Base-by-base conservation (phyloP, 352 stramenopile species). In the Globisporangium nagaii region DNA sequence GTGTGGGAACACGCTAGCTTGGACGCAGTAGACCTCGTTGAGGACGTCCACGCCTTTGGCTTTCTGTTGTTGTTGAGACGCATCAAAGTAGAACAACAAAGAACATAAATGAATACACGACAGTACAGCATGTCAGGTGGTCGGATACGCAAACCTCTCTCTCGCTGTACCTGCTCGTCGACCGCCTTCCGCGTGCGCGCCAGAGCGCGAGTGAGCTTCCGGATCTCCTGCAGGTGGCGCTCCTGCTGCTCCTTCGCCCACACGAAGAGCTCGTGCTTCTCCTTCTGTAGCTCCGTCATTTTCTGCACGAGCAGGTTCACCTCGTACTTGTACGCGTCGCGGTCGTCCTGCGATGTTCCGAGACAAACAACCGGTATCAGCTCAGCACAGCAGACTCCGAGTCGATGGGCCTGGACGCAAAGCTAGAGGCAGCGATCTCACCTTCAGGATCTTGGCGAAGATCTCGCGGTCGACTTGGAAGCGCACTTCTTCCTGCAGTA, bases 391-490 rank as follows among this genome's bases (percentile, higher is more conserved):
- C 24, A 24, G 8, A n/a, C n/a, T n/a, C n/a, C n/a, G n/a, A n/a
- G n/a, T 12, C 4, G 7, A 41, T 27, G 37, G 19, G 9, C 48
- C 1, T 30, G 5, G 15, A 32, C 47, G 19, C 41, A 30, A 6
- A 22, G 2, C 6, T 28, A n/a, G 19, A 53, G 13, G 37, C 2
- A 17, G 19, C 19, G 9, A 37, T 27, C 41, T 9, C 34, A 86
- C 81, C 71, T 93, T 77, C 17, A 90, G 65, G 47, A 90, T 90
- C 57, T 88, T 90, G 46, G 83, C 82, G 43, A 93, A 93, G 48
- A 93, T 90, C 59, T 90, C 83, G 25, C 82, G 79, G 46, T 93
- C 83, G 6, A 90, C 76, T 64, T 90, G 79, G 58, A 87, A 90
- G 0, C 80, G 78, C 44, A 90, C 68, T 44, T 88, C 76, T 44